Conservation (phyloP, 2,329 filamentous ascomycete genomes). For the Fusarium robinianum region DNA sequence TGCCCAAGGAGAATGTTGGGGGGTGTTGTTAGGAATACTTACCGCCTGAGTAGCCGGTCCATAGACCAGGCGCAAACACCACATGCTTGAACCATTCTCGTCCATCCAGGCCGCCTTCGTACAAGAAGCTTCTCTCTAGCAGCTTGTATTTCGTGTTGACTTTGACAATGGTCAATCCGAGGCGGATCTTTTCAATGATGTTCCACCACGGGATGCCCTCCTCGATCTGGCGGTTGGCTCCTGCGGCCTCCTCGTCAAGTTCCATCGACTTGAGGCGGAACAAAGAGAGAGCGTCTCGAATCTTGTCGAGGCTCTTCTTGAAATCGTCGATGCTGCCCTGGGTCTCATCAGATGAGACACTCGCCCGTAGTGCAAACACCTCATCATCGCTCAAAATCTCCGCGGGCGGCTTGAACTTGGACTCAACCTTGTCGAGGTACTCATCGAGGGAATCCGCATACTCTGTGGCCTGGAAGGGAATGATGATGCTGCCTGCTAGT, state of each 20-base stretch:
- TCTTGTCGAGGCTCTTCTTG: conserved; percentile 43
- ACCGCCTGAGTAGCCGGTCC: conserved; percentile 88
- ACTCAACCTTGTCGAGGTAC: conserved; percentile 58
- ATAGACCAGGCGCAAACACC: conserved; percentile 86
- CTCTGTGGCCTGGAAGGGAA: conserved; percentile 66
- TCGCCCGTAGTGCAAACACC: conserved; percentile 38
- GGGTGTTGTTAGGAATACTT: conserved; percentile 35
- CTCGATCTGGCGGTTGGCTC: conserved; percentile 49
- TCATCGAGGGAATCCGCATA: conserved; percentile 62
- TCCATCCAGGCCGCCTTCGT: conserved; percentile 74
- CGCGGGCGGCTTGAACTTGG: conserved; percentile 47
- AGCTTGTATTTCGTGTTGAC: conserved; percentile 84
- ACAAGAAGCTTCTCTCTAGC: conserved; percentile 80
- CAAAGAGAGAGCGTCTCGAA: conserved; percentile 45
- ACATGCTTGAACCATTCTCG: conserved; percentile 93
- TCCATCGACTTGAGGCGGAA: conserved; percentile 48
- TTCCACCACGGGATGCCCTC: conserved; percentile 77
- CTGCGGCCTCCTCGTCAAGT: conserved; percentile 52
- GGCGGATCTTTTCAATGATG: conserved; percentile 67
- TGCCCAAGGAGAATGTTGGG: no score
- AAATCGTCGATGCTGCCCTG: conserved; percentile 48
- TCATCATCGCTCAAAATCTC: conserved; percentile 36
- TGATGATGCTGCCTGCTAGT: conserved; percentile 63
- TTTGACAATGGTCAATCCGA: conserved; percentile 65
- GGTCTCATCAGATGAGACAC: conserved; percentile 25